A percentile compares a stretch with the other conserved stretches of the same genome.
These are phyloP conservation scores for Verbena officinalis DNA, from an alignment of 257 asterid genomes.

Conservation along the genomic window DNA sequence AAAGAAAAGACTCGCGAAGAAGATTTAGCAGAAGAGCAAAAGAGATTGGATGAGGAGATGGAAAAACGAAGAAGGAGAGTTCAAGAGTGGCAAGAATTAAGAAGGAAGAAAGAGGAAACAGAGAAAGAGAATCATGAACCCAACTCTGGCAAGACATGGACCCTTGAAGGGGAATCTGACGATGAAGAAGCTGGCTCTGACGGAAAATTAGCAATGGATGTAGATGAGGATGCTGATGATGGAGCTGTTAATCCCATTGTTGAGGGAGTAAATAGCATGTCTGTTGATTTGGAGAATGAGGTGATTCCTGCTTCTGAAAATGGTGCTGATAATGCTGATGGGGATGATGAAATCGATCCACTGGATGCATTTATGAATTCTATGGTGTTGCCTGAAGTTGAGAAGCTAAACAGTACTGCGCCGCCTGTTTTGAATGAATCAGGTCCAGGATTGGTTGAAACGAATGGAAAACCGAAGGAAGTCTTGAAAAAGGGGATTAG, in stretches of 20 bases:
- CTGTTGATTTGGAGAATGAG: slow-evolving; percentile 42
- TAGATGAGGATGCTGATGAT: slow-evolving; percentile 36
- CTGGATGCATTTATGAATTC: slow-evolving; percentile 89
- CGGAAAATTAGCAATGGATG: slow-evolving; percentile 52
- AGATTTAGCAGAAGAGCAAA: slow-evolving; percentile 80
- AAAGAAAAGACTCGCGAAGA: slow-evolving; percentile 64
- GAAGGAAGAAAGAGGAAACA: slow-evolving; percentile 69
- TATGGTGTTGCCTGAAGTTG: slow-evolving; percentile 89
- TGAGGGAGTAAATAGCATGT: slow-evolving; percentile 43
- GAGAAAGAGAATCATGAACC: slow-evolving; percentile 65
- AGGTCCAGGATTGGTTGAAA: slow-evolving; percentile 46
- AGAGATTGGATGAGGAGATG: slow-evolving; percentile 81
- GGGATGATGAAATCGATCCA: slow-evolving; percentile 79
- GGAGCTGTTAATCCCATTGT: slow-evolving; percentile 38
- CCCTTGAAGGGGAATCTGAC: slow-evolving; percentile 88
- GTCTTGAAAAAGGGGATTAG: slow-evolving; percentile 40
- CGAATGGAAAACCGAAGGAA: slow-evolving; percentile 35
- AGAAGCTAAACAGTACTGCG: slow-evolving; percentile 50
- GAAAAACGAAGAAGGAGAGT: slow-evolving; percentile 88
- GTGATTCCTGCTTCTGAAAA: slow-evolving; percentile 39
- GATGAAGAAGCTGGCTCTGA: slow-evolving; percentile 74
- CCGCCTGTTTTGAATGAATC: slow-evolving; percentile 41
- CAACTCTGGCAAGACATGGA: slow-evolving; percentile 82
- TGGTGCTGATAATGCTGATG: slow-evolving; percentile 41
- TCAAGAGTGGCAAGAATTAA: slow-evolving; percentile 91